phyloP scores from a whole-genome alignment of 805 yeast species.

The Wickerhamiella kurtzmanii region DNA sequence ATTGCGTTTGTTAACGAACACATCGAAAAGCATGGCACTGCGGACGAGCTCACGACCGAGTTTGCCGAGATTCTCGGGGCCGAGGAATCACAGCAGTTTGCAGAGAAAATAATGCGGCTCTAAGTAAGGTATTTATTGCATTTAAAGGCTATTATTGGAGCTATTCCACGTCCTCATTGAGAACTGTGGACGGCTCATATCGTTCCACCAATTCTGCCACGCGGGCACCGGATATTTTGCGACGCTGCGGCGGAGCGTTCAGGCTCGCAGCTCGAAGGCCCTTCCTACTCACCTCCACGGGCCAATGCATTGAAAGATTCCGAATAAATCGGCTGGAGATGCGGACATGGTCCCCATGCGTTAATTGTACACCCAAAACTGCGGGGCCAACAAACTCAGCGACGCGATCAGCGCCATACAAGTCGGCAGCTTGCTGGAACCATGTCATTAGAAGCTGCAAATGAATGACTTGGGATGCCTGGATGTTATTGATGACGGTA shows the following conservation, averaged over 20 bases:
- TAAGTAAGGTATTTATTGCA: no score
- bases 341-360: conserved; percentile 35
- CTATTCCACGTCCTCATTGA: no score
- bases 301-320: conserved; percentile 36
- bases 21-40: neutral
- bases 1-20: neutral
- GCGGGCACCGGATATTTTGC: neutral
- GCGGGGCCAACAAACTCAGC: conserved; percentile 42
- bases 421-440: neutral
- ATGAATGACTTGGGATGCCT: conserved; percentile 5
- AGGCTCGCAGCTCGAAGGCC: neutral
- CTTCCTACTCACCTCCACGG: neutral
- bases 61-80: neutral
- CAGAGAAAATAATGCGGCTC: neutral
- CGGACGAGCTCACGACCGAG: neutral
- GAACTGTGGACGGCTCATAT: no score
- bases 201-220: neutral
- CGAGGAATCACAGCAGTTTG: neutral
- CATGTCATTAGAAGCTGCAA: conserved; percentile 3
- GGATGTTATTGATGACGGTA: conserved; percentile 23
- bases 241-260: neutral
- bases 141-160: no score
- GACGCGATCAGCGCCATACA: conserved; percentile 13
- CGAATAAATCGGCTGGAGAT: conserved; percentile 42
- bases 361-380: conserved; percentile 38